Evolutionary conservation across 2,329 filamentous ascomycete species (phyloP), one percentile per base, ranked within the genome.

Genomic region (Grosmannia huntii): DNA sequence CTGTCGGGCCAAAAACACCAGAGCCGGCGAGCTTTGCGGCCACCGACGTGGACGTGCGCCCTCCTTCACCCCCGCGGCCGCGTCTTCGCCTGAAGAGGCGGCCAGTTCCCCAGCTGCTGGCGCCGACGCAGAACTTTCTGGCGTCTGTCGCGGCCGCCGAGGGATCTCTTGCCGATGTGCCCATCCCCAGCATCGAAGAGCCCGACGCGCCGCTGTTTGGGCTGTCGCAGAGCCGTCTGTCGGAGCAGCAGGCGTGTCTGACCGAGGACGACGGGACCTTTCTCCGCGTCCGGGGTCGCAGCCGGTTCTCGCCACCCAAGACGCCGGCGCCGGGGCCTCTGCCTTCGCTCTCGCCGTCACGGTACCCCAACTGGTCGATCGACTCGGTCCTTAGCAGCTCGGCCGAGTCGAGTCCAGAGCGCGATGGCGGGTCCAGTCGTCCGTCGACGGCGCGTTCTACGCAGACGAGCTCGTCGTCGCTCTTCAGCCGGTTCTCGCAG

Each of bases 51-150:
- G 70, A 58, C 41, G 69, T 65, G 58, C 72, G 71, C 58, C 71
- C 73, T 10, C 76, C 78, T 12, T 77, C 76, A 44, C 75, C 79
- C 28, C 77, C 76, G 50, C 75, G 77, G 65, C 78, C 76, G 61
- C 77, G 78, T 57, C 72, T 83, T 64, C 76, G 74, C 62, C 68
- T 84, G 60, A 81, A 81, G 68, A 75, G 77, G 64, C 80, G 80
- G 64, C 74, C 76, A 65, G 74, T 75, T 44, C 76, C 79, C 27
- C 62, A 63, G 50, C 71, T 80, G 12, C 69, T 75, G 60, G 81
- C 81, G 44, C 81, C 83, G 2, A 85, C 83, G 1, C 75, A 83
- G 65, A 81, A 85, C 55, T 86, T 86, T 65, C 76, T 86, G n/a
- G 82, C 81, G 3, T 85, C 82, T 4, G 83, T 86, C 59, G 82